Conservation (phyloP, 2,329 filamentous ascomycete species). For the Xylariaceae sp. region DNA sequence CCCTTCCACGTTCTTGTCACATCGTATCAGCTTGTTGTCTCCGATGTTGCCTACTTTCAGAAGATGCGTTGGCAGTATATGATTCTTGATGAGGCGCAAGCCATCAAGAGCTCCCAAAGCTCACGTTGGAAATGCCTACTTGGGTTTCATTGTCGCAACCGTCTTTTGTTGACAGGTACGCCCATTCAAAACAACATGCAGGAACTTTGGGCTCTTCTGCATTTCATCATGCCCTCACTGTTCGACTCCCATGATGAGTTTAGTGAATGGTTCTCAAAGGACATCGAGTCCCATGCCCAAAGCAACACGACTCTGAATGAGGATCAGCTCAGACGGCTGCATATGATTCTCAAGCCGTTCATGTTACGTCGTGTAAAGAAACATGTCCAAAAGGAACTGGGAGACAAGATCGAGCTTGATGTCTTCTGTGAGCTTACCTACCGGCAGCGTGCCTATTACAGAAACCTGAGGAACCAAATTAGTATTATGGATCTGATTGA, state of each 20-base stretch:
- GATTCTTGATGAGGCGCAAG: conserved; percentile 97
- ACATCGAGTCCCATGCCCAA: conserved; percentile 96
- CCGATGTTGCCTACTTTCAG: conserved; percentile 95
- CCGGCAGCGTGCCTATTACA: conserved; percentile 89
- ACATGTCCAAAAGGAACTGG: conserved; percentile 97
- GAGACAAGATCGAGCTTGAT: conserved; percentile 96
- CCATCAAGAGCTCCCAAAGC: conserved; percentile 96
- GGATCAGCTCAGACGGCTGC: conserved; percentile 90
- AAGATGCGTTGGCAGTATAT: conserved; percentile 99
- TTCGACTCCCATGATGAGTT: conserved; percentile 94
- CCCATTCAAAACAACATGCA: conserved; percentile 99
- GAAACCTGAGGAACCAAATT: conserved; percentile 90
- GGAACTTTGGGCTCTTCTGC: conserved; percentile 92
- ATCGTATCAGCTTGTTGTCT: conserved; percentile 94
- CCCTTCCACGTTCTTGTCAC: conserved; percentile 95
- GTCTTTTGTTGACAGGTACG: conserved; percentile 88
- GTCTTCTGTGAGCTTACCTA: conserved; percentile 97
- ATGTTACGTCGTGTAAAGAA: conserved; percentile 99
- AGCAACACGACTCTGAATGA: conserved; percentile 99
- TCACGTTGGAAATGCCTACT: conserved; percentile 95
- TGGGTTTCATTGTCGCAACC: conserved; percentile 91
- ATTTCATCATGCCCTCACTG: conserved; percentile 99
- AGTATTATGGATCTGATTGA: conserved; percentile 98
- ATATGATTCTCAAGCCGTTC: conserved; percentile 99
- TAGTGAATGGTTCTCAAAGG: conserved; percentile 91